These are phyloP conservation scores for Lasiodiplodia sp. DNA, from an alignment of 2,329 filamentous ascomycete genomes.

Conservation along the genomic window DNA sequence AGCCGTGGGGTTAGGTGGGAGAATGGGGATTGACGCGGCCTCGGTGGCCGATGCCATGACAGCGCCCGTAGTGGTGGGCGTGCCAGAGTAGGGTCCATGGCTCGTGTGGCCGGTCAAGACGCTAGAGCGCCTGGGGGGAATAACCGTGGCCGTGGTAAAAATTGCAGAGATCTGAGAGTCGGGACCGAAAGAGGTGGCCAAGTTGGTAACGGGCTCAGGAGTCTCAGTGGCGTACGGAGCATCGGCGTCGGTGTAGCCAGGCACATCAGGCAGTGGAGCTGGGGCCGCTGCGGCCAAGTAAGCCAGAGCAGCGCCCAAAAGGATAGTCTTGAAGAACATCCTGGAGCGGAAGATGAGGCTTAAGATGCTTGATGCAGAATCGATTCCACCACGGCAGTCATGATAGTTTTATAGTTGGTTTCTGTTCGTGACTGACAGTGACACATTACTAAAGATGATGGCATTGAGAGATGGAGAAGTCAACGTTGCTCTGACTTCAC, in stretches of 20 bases:
- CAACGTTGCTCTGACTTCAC: constrained; percentile 23
- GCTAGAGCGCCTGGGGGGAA: constrained; percentile 55
- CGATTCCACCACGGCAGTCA: neutral
- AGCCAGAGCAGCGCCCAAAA: constrained; percentile 36
- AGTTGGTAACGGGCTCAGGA: constrained; percentile 32
- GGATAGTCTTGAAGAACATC: constrained; percentile 47
- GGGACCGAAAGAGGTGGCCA: constrained; percentile 53
- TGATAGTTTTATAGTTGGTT: constrained; percentile 8
- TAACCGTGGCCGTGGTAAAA: constrained; percentile 42
- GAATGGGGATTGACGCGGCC: constrained; percentile 63
- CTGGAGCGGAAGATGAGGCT: constrained; percentile 33
- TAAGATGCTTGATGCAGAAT: neutral
- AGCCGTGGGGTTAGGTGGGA: constrained; percentile 66
- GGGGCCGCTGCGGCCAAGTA: constrained; percentile 46
- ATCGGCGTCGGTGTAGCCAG: constrained; percentile 56
- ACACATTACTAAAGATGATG: constrained; percentile 24
- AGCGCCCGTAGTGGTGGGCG: constrained; percentile 73
- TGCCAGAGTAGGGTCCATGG: constrained; percentile 73
- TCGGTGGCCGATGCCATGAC: constrained; percentile 63
- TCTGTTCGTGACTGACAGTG: neutral
- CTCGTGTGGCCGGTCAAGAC: constrained; percentile 66
- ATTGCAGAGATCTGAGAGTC: constrained; percentile 50
- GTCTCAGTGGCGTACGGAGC: constrained; percentile 49
- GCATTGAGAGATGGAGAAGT: neutral
- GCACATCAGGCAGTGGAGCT: constrained; percentile 49